Conservation (phyloP, 2,329 filamentous ascomycete genomes). For the Aspergillus hortae region DNA sequence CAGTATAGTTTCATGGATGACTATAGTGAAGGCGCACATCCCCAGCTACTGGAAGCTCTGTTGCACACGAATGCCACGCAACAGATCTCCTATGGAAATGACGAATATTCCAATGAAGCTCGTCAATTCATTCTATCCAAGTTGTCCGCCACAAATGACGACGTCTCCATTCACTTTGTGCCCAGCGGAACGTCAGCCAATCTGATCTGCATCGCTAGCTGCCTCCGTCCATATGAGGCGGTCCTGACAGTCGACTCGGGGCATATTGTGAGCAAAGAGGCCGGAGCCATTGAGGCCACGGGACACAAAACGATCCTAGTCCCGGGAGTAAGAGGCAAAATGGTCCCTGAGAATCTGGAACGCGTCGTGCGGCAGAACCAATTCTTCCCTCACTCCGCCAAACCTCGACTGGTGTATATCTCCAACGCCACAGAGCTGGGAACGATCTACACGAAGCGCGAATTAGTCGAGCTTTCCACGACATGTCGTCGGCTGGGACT, state of each 20-base stretch:
- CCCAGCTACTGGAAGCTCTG: conserved; percentile 47
- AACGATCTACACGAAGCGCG: conserved; percentile 45
- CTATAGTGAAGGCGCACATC: conserved; percentile 52
- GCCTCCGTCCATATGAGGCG: conserved; percentile 49
- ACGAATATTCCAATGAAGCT: conserved; percentile 44
- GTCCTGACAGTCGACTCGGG: conserved; percentile 50
- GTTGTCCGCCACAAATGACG: conserved; percentile 29
- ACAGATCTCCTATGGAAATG: conserved; percentile 48
- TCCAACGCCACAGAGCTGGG: conserved; percentile 52
- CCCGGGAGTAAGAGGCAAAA: conserved; percentile 45
- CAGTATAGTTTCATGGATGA: conserved; percentile 51
- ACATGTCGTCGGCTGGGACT: conserved; percentile 43
- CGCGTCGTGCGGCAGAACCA: conserved; percentile 47
- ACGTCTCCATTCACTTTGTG: conserved; percentile 50
- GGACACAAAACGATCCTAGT: conserved; percentile 53
- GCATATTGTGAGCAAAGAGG: conserved; percentile 50
- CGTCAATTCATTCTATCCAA: conserved; percentile 39
- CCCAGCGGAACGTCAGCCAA: conserved; percentile 53
- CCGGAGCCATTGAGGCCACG: conserved; percentile 50
- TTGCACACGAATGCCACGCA: conserved; percentile 45
- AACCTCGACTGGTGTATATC: conserved; percentile 50
- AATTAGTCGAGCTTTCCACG: conserved; percentile 42
- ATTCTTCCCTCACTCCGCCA: conserved; percentile 52
- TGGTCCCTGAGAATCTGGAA: conserved; percentile 43
- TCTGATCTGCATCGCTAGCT: conserved; percentile 51